Evolutionary conservation across 768 basidiomycete species (phyloP), one percentile per base, ranked within the genome.

Genomic region (Macrolepiota fuliginosa): DNA sequence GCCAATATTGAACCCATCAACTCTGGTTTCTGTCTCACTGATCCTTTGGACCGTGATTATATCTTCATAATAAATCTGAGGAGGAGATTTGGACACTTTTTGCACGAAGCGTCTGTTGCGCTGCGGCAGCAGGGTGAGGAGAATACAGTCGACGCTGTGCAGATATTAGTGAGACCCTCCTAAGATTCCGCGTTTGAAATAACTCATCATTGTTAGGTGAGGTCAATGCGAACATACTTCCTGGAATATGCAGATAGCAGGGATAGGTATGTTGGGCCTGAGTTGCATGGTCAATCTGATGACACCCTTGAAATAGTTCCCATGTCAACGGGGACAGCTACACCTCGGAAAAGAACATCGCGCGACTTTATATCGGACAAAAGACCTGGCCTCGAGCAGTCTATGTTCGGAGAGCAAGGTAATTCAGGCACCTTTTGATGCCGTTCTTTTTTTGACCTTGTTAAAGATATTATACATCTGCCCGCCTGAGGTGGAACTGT

Each of bases 121-220:
- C 72, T 93, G 65, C 82, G 82, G 37, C 80, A 84, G 62, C 90
- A 91, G 71, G 91, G 90, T 4, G 88, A 90, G 68, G 88, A 91
- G 72, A 90, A 89, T 65, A 89, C 87, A 1, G 85, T 95, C 7
- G 93, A 95, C 72, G 87, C 89, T 4, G 89, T 93, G 17, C 83
- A 89, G 65, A 83, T 85, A 70, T 76, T 92, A 60, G 90, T 90
- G 65, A 58, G 83, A 74, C 15, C 19, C 29, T 32, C 50, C 22
- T 7, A 32, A 22, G 19, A 10, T 35, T 13, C 35, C 17, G 37
- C 7, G 9, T 24, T 13, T 49, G 39, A 36, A 27, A 45, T 27
- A 22, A 25, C 62, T 24, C 55, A 62, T 17, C 3, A 56, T 62
- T 4, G 25, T 52, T 63, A 90, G 88, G 78, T 91, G 51, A 79